Base-by-base conservation (phyloP, 768 basidiomycete species). In the Tulasnella sp. region DNA sequence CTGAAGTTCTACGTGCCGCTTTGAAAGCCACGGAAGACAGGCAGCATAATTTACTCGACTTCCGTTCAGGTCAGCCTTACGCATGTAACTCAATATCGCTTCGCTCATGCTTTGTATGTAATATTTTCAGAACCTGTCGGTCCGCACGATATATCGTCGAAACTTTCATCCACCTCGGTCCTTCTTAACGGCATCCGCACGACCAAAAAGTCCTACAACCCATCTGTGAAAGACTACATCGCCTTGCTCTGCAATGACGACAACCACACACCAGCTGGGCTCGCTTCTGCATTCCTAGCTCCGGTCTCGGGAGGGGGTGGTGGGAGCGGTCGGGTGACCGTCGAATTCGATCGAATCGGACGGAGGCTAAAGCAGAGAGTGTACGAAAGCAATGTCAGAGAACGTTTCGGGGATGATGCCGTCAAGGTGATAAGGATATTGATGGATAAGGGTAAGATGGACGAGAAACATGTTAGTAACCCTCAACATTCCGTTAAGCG, bases 391-490 rank as follows among this genome's bases (percentile, higher is more conserved):
- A 88, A 94, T 36, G 87, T 94, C 49, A 85, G 91, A 79, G 94
- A 97, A 80, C 89, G 91, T 79, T 91, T 95, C 80, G 96, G 96
- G 7, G 85, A 89, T 19, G 90, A 91, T 52, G 95, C 92, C 34
- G 90, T 96, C 5, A 87, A 96, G 74, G 91, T 98, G 67, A 82
- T 98, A 74, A 87, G 91, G 67, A 84, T 97, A 31, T 83, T 98
- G 40, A 81, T 93, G 74, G 89, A 91, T 76, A 90, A 90, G 5
- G 95, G 94, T 7, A 97, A 97, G 83, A 91, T 96, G 87, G 94
- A 96, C 79, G 97, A 97, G 83, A 95, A 96, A 81, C 93, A 95
- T 83, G 96, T 94, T 74, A 77, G 87, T 82, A 79, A 38, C 39
- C 39, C 29, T 22, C 29, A 9, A n/a, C n/a, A 22, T 49, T 19